phyloP scores from a whole-genome alignment of 1,139 yeast species.

The Yamadazyma membranifaciens region DNA sequence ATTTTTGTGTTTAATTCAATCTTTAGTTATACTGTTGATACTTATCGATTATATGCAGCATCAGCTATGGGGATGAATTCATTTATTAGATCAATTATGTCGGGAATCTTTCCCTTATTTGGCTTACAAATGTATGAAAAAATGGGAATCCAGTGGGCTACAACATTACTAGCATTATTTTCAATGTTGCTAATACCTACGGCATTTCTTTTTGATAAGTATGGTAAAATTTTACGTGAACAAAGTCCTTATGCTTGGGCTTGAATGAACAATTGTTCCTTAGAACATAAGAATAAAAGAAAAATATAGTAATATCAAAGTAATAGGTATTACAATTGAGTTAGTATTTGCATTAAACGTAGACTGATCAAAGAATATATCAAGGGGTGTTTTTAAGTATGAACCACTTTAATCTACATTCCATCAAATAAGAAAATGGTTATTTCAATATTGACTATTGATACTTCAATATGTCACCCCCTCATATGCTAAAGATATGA shows the following conservation, averaged over 20 bases:
- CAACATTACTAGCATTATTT: slow-evolving; percentile 34
- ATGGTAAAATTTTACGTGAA: slow-evolving; percentile 31
- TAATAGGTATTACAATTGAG: no score
- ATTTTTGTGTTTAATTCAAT: slow-evolving; percentile 41
- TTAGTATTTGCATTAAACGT: no score
- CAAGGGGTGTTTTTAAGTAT: no score
- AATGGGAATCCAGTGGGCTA: slow-evolving; percentile 42
- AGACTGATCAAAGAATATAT: no score
- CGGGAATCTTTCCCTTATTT: slow-evolving; percentile 40
- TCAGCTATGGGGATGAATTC: slow-evolving; percentile 43
- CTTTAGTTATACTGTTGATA: slow-evolving; percentile 40
- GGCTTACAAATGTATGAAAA: slow-evolving; percentile 36
- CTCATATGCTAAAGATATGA: no score
- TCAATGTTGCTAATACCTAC: slow-evolving; percentile 34
- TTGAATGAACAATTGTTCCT: no score
- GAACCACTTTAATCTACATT: no score
- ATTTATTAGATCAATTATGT: slow-evolving; percentile 35
- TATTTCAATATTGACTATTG: no score
- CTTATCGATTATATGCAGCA: slow-evolving; percentile 40
- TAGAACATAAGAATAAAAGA: no score
- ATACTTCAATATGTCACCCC: no score
- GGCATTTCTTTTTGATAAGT: slow-evolving; percentile 34
- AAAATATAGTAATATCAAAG: no score
- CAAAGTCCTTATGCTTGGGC: slow-evolving; percentile 27
- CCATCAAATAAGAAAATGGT: no score